Evolutionary conservation across 345 rosid genomes (phyloP), one percentile per base, ranked within the genome.

Genomic region (Murraya koenigii): DNA sequence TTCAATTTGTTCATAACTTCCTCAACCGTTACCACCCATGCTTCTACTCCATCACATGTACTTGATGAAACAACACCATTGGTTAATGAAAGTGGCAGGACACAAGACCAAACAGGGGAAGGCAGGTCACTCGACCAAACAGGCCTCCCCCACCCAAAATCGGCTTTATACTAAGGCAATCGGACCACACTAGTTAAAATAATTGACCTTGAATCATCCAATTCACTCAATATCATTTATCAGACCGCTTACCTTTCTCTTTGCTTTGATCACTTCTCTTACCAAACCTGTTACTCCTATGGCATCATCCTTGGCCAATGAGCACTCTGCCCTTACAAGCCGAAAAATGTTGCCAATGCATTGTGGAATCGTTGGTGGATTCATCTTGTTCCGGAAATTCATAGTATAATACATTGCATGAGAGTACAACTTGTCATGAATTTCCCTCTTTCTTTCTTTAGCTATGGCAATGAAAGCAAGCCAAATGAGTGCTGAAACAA

Each of bases 61-160:
- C n/a, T n/a, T n/a, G n/a, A n/a, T n/a, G n/a, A n/a, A 30, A 30
- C 32, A 30, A 30, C 2, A 30, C 32, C 32, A 30, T 30, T 30
- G 32, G 32, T 1, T 30, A 49, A 49, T 59, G 38, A 39, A 33
- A 26, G 35, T 69, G 17, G 60, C 4, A 74, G 73, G 14, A 62
- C 72, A 20, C 65, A 59, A 15, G 41, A 71, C 80, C 32, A 30
- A 30, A 30, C 32, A 30, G 32, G 32, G n/a, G n/a, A n/a, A n/a
- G 17, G 60, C 4, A 74, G 73, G 14, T 56, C 72, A 20, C 65
- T 64, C 10, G 41, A 71, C 80, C 32, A 30, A 30, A 30, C 32
- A 30, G 32, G 32, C 52, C 47, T 83, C 49, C 80, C 82, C 85
- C 83, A 77, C 39, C 86, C 81, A 36, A 81, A 81, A 75, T 82